Base-by-base conservation (phyloP, 208 protist genomes). In the Wallacemonas sp. region DNA sequence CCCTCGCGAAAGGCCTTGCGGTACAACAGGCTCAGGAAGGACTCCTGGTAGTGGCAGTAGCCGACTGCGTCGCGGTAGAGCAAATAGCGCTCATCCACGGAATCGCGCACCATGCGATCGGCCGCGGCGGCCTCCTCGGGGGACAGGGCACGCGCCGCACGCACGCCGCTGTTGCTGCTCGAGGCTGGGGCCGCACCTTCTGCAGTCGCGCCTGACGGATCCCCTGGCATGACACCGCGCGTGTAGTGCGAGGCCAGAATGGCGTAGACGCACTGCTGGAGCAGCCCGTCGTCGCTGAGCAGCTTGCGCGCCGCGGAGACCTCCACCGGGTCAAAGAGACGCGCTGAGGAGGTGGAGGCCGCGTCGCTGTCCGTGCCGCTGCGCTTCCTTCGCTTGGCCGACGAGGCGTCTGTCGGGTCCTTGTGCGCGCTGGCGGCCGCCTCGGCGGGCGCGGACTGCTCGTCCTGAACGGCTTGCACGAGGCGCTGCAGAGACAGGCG, bases 21-120 rank as follows among this genome's bases (percentile, higher is more conserved):
- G 65, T 92, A 90, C 10, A 96, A 52, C 18, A 85, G 73, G 44
- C 86, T 79, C 50, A 96, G 71, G 61, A 96, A 79, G 16, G 91
- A 91, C 54, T 90, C 77, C 22, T 93, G 86, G 22, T 81, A 83
- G 8, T 77, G 50, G 63, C 82, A 84, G 18, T 72, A 69, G 18
- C 91, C 91, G 7, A 72, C 67, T 1, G 71, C 65, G 3, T 76
- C 33, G 12, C 77, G 79, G 61, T 94, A 96, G 12, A 96, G 67
- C 5, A 87, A 36, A 67, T 93, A 93, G n/a, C 86, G 78, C 39
- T 93, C 83, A 65, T 92, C 86, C 23, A 93, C 67, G 1, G 79
- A 84, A n/a, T 91, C 85, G 32, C 70, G 71, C 41, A 92, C 46
- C 2, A 94, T 44, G 11, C 67, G 45, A 4, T 80, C 45, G 26